Percentiles rank a stretch among this genome's conserved stretches.
Evolutionary conservation across 306 rosid genomes (phyloP).

Genomic region (Prunus mume): DNA sequence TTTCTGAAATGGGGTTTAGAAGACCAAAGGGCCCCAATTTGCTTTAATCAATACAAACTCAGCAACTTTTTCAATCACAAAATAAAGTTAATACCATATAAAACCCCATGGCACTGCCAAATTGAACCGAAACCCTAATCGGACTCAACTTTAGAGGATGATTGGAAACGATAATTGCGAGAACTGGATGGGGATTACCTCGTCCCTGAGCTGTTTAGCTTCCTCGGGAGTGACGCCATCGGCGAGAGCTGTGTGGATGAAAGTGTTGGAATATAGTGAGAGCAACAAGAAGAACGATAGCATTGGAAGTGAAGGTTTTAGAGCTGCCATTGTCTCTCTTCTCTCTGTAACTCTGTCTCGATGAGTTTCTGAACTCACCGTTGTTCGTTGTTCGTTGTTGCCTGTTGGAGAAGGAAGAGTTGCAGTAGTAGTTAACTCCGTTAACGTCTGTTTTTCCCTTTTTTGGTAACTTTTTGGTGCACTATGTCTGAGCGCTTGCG

Average conservation of each 20-base stretch:
- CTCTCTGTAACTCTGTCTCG: not conserved
- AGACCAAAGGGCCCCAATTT: not conserved
- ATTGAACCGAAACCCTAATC: not conserved
- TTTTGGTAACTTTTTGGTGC: too few species aligned
- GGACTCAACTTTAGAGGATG: not conserved
- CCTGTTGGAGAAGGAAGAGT: not conserved
- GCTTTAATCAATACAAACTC: not conserved
- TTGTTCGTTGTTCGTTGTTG: not conserved
- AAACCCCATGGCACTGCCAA: not conserved
- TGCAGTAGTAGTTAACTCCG: not conserved
- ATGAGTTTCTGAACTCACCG: not conserved
- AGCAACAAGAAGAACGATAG: conserved; percentile 23
- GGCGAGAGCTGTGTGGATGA: conserved; percentile 31
- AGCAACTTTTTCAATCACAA: not conserved
- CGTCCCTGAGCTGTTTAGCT: conserved; percentile 70
- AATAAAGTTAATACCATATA: not conserved
- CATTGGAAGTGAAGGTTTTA: conserved; percentile 35
- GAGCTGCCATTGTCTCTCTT: conserved; percentile 38
- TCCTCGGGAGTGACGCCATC: conserved; percentile 66
- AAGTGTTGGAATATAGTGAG: conserved; percentile 17
- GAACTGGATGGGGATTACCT: conserved; percentile 37
- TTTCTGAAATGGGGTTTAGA: not conserved
- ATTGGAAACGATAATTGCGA: not conserved
- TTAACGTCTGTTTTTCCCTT: too few species aligned
- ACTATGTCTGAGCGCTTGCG: too few species aligned